These are phyloP conservation scores for Setaria italica DNA, from an alignment of 202 grass and related monocot species.

Conservation along the genomic window DNA sequence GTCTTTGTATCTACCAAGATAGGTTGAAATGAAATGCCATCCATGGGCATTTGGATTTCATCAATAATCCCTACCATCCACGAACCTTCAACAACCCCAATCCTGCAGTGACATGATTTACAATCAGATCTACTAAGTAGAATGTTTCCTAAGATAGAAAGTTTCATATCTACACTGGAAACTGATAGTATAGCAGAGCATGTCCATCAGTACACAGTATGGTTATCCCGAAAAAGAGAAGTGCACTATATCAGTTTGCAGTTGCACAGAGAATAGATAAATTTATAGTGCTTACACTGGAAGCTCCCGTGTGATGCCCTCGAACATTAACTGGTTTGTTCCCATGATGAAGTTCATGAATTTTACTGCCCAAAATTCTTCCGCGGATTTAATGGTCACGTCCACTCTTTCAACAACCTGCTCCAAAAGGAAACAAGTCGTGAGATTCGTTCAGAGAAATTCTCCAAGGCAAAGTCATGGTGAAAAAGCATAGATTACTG, in stretches of 20 bases:
- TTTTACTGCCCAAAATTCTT: conserved; percentile 77
- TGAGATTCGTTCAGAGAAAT: background rate
- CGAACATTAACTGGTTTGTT: conserved; percentile 76
- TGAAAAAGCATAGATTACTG: background rate
- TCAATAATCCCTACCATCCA: conserved; percentile 92
- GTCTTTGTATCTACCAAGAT: conserved; percentile 89
- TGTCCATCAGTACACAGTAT: conserved; percentile 2
- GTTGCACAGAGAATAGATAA: background rate
- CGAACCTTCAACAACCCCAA: conserved; percentile 69
- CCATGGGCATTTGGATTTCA: conserved; percentile 65
- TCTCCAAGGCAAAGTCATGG: background rate
- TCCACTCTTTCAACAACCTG: conserved; percentile 80
- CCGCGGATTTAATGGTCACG: conserved; percentile 53
- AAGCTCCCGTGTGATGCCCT: conserved; percentile 83
- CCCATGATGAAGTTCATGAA: conserved; percentile 86
- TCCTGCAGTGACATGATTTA: conserved; percentile 45
- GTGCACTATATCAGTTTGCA: background rate
- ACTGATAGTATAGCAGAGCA: background rate
- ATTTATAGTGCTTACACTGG: conserved; percentile 65
- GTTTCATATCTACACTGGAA: background rate
- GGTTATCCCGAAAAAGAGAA: background rate
- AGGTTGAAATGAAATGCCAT: conserved; percentile 57
- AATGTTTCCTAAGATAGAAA: background rate
- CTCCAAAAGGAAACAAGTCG: conserved; percentile 25
- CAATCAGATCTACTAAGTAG: conserved; percentile 30